Evolutionary conservation across 148 eudicot species (phyloP), one percentile per base, ranked within the genome.

Genomic region (Rhododendron vialii): DNA sequence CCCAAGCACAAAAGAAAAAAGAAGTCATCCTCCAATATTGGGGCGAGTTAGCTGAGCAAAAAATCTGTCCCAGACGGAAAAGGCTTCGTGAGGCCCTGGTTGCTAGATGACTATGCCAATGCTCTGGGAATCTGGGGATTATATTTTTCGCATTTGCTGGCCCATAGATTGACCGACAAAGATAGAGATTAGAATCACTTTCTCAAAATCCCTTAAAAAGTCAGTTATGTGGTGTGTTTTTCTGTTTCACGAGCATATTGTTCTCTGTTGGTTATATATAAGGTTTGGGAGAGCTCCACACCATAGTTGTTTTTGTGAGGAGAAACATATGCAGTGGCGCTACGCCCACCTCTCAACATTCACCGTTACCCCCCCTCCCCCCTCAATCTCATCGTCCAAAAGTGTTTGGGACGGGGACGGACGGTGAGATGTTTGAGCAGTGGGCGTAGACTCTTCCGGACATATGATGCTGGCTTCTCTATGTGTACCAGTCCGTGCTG

Each of bases 1-100:
- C 93, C 94, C 38, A 94, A 91, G 85, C 91, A 88, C 90, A 91
- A 85, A 82, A 90, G 93, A 86, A 94, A 91, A 85, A 92, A 91
- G 89, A 93, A 89, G 86, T 81, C 77, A 48, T 51, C 91, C 59
- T 87, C 92, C 59, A 86, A 57, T 48, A 65, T 69, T 84, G 79
- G 24, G 86, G 84, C 87, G 63, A 90, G 86, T 69, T 92, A 91
- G 85, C 77, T 12, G 57, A 82, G 14, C 59, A 18, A 79, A 48
- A 41, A 79, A 41, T 53, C 57, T 80, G 47, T 88, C 1, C 15
- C 35, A 67, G 15, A 67, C 15, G 33, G 11, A 63, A 26, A 63
- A 67, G 0, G 15, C 30, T 67, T 67, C 2, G 2, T 11, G 33
- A 67, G 74, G 74, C 35, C 35, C 74, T 26, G 74, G 35, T 67